These are phyloP conservation scores for Collybia mongolica DNA, from an alignment of 768 basidiomycete species.

Conservation along the genomic window DNA sequence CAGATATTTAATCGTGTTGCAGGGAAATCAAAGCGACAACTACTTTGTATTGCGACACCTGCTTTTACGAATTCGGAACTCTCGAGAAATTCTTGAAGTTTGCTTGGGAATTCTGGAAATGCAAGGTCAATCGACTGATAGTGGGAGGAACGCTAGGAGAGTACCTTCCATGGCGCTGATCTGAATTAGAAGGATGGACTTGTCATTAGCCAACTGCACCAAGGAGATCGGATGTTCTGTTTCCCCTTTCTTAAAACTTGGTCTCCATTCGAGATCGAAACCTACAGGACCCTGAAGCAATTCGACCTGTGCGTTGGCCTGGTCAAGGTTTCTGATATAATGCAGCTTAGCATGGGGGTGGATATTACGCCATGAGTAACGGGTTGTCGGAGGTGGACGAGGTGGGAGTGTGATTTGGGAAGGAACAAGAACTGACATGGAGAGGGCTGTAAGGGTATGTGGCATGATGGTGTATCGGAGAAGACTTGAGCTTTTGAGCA, in stretches of 20 bases:
- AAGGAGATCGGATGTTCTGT: slow-evolving; percentile 69
- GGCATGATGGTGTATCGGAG: background rate
- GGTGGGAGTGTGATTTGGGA: background rate
- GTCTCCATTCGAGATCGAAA: slow-evolving; percentile 83
- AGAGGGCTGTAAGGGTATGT: slow-evolving; percentile 6
- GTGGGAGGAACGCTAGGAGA: background rate
- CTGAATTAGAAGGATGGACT: slow-evolving; percentile 63
- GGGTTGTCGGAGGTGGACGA: slow-evolving; percentile 3
- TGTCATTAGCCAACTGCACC: slow-evolving; percentile 63
- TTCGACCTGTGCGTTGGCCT: slow-evolving; percentile 30
- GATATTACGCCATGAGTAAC: slow-evolving; percentile 35
- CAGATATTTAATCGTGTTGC: slow-evolving; percentile 2
- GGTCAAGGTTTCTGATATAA: slow-evolving; percentile 32
- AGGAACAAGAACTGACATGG: background rate
- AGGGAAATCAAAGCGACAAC: slow-evolving; percentile 15
- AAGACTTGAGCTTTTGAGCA: too few relatives aligned
- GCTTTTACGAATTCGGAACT: slow-evolving; percentile 58
- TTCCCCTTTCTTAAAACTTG: slow-evolving; percentile 50
- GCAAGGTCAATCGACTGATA: slow-evolving; percentile 5
- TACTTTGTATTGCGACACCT: slow-evolving; percentile 76
- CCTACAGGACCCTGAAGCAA: slow-evolving; percentile 44
- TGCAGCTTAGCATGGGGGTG: slow-evolving; percentile 26
- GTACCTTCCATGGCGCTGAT: slow-evolving; percentile 56
- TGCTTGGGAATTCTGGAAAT: slow-evolving; percentile 49
- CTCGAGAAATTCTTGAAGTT: slow-evolving; percentile 50